A percentile compares a stretch with the other conserved stretches of the same genome.
Evolutionary conservation across 148 eudicot species (phyloP).

Genomic region (Salicornia ramosissima): DNA sequence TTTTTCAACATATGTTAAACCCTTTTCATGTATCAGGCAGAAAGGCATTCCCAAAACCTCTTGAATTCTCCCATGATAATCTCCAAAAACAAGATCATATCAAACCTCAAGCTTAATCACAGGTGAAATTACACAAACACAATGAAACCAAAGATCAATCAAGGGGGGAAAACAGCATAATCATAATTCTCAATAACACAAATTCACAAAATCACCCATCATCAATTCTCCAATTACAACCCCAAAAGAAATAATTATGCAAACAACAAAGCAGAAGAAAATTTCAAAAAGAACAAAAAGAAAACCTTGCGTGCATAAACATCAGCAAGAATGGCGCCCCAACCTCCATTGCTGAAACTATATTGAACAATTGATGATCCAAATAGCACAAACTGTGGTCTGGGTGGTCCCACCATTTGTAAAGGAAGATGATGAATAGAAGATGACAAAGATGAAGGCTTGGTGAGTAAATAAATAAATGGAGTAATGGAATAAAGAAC

Average conservation of each 20-base stretch:
- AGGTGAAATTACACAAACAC: not conserved
- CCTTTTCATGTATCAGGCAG: not conserved
- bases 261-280: not conserved
- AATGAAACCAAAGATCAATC: not conserved
- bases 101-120: not conserved
- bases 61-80: not conserved
- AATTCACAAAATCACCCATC: not conserved
- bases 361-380: conserved; percentile 97
- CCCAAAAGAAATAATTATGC: not conserved
- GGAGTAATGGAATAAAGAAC: no score
- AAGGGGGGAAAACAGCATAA: not conserved
- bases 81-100: not conserved
- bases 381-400: conserved; percentile 77
- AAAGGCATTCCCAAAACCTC: no score
- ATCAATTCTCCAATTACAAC: not conserved
- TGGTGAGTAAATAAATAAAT: no score
- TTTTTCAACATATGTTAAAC: not conserved
- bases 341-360: conserved; percentile 81
- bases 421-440: not conserved
- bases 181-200: not conserved
- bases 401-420: conserved; percentile 64
- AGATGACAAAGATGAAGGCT: no score
- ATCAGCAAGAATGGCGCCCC: conserved; percentile 92
- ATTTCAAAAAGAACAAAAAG: not conserved
- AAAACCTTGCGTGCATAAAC: conserved; percentile 81